Conservation (phyloP, 176 grass and related monocot genomes). For the Alloteropsis semialata region DNA sequence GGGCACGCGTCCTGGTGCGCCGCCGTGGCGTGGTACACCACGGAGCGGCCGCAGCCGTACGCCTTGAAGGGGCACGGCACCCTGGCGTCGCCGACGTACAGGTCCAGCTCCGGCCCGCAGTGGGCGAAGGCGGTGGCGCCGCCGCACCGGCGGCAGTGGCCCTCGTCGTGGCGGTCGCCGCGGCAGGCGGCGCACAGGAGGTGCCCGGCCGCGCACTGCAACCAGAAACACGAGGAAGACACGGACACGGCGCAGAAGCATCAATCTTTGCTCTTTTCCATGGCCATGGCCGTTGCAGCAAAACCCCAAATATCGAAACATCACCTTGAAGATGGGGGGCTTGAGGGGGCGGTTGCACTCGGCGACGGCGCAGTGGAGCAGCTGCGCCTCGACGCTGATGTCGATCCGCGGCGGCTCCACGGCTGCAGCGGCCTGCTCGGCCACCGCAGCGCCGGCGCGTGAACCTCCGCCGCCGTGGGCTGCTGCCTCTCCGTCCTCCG, state of each 20-base stretch:
- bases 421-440: neutral
- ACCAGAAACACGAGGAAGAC: neutral
- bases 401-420: neutral
- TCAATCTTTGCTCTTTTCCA: neutral
- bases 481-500: neutral
- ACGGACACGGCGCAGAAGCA: neutral
- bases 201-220: constrained; percentile 18
- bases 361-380: constrained; percentile 11
- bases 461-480: neutral
- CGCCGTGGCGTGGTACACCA: neutral
- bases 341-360: neutral
- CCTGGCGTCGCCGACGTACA: neutral
- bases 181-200: neutral
- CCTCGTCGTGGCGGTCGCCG: neutral
- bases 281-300: neutral
- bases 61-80: constrained; percentile 23
- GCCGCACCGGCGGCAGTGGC: neutral
- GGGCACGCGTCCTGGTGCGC: constrained; percentile 10
- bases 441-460: neutral
- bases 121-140: neutral
- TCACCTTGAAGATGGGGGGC: constrained; percentile 10
- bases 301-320: neutral
- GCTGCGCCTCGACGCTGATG: neutral
- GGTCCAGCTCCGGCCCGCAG: neutral
- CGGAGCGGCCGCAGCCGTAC: neutral